phyloP scores from a whole-genome alignment of 2,329 filamentous ascomycete species.

The Coniella vitis region DNA sequence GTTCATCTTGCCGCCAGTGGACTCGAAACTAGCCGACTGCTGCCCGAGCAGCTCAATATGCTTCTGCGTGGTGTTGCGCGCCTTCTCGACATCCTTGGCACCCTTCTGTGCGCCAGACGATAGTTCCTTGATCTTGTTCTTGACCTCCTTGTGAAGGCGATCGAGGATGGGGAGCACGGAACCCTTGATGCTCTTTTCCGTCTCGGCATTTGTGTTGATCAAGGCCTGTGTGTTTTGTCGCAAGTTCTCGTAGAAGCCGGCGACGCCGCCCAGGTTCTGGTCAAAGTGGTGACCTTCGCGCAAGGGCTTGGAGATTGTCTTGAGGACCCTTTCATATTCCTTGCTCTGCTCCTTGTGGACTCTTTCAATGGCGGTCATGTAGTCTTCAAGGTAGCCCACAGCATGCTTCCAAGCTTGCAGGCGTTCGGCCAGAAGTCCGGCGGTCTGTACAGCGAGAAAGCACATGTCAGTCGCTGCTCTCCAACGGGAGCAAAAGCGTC shows the following conservation, averaged over 20 bases:
- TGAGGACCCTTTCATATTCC: conserved; percentile 91
- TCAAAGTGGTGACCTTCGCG: conserved; percentile 92
- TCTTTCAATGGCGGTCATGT: conserved; percentile 79
- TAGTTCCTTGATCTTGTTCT: conserved; percentile 90
- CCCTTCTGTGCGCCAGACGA: conserved; percentile 72
- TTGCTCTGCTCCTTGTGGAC: conserved; percentile 78
- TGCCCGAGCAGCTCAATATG: conserved; percentile 91
- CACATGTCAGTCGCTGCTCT: background rate
- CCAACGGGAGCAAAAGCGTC: background rate
- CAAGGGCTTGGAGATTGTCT: conserved; percentile 82
- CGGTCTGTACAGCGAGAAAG: conserved; percentile 45
- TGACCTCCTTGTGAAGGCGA: conserved; percentile 90
- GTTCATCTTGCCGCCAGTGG: conserved; percentile 62
- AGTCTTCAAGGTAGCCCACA: conserved; percentile 84
- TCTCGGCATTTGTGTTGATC: conserved; percentile 83
- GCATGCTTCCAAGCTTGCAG: conserved; percentile 95
- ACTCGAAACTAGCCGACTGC: conserved; percentile 74
- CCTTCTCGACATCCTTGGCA: conserved; percentile 87
- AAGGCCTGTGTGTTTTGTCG: conserved; percentile 86
- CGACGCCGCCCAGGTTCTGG: conserved; percentile 77
- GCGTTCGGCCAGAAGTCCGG: conserved; percentile 77
- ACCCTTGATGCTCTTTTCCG: conserved; percentile 82
- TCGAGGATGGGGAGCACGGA: conserved; percentile 83
- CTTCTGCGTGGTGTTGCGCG: conserved; percentile 80
- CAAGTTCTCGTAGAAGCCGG: conserved; percentile 90